These are phyloP conservation scores for Alternaria postmessia DNA, from an alignment of 2,329 filamentous ascomycete genomes.

Conservation along the genomic window DNA sequence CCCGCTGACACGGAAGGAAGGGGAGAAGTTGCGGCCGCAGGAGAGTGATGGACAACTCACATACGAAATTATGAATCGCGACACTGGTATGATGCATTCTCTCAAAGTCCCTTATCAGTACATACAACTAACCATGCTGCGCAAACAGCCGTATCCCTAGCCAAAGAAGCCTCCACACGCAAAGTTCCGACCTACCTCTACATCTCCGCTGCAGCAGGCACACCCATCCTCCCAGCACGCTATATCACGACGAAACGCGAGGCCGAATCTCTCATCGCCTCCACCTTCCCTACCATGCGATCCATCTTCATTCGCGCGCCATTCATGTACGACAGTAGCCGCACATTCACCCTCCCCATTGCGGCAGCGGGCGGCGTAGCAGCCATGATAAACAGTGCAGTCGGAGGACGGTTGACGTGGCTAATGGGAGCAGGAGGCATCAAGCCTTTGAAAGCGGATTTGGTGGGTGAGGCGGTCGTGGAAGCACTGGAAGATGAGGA, in stretches of 20 bases:
- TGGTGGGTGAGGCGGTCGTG: conserved; percentile 87
- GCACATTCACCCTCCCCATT: conserved; percentile 83
- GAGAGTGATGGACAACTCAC: conserved; percentile 80
- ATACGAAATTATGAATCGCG: conserved; percentile 97
- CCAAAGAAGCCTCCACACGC: conserved; percentile 74
- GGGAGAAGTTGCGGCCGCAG: conserved; percentile 67
- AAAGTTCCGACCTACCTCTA: conserved; percentile 79
- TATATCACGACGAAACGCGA: conserved; percentile 94
- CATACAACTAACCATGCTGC: background rate
- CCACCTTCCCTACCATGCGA: conserved; percentile 76
- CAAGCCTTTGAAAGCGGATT: conserved; percentile 87
- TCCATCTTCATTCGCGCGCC: conserved; percentile 83
- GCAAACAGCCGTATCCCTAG: conserved; percentile 74
- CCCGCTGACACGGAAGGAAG: conserved; percentile 69
- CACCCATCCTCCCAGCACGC: conserved; percentile 80
- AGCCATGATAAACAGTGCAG: conserved; percentile 76
- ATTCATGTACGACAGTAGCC: conserved; percentile 87
- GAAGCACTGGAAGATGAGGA: conserved; percentile 81
- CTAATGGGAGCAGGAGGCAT: conserved; percentile 83
- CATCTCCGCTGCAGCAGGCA: conserved; percentile 86
- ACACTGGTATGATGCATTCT: conserved; percentile 61
- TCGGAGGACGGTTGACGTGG: conserved; percentile 76
- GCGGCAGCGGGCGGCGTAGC: conserved; percentile 79
- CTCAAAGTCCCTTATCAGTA: background rate
- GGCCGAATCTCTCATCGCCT: conserved; percentile 79